These are phyloP conservation scores for Rutidosis leptorrhynchoides DNA, from an alignment of 129 eudicot species.

Conservation along the genomic window DNA sequence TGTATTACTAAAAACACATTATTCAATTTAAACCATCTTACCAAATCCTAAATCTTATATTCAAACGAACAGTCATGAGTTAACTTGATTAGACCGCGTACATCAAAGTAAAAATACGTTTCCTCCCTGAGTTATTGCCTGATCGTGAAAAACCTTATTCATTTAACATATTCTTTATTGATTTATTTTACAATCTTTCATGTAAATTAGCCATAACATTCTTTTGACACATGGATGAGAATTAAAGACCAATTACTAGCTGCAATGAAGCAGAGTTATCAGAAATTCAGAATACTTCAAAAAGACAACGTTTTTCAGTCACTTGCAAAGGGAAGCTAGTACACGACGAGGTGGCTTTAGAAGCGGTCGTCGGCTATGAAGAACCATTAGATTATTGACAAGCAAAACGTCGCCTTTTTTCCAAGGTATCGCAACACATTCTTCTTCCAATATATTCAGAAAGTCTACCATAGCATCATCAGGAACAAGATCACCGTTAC, in stretches of 20 bases:
- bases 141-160: too few species aligned
- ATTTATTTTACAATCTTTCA: too few species aligned
- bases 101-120: too few species aligned
- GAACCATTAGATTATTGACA: constrained; percentile 72
- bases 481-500: constrained; percentile 62
- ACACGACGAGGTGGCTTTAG: constrained; percentile 63
- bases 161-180: too few species aligned
- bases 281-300: not conserved
- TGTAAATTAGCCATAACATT: too few species aligned
- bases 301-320: not conserved
- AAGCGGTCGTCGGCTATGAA: constrained; percentile 67
- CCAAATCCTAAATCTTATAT: too few species aligned
- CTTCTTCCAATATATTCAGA: constrained; percentile 60
- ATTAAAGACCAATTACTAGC: not conserved
- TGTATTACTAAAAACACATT: too few species aligned
- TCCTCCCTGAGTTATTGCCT: too few species aligned
- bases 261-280: not conserved
- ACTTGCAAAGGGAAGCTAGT: constrained; percentile 79
- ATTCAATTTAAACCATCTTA: too few species aligned
- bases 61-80: too few species aligned
- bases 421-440: constrained; percentile 73
- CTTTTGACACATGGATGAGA: too few species aligned
- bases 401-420: constrained; percentile 68
- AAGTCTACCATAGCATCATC: constrained; percentile 47
- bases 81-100: too few species aligned